Evolutionary conservation across 2,329 filamentous ascomycete genomes (phyloP).

Genomic region (Trichoderma guizhouense): DNA sequence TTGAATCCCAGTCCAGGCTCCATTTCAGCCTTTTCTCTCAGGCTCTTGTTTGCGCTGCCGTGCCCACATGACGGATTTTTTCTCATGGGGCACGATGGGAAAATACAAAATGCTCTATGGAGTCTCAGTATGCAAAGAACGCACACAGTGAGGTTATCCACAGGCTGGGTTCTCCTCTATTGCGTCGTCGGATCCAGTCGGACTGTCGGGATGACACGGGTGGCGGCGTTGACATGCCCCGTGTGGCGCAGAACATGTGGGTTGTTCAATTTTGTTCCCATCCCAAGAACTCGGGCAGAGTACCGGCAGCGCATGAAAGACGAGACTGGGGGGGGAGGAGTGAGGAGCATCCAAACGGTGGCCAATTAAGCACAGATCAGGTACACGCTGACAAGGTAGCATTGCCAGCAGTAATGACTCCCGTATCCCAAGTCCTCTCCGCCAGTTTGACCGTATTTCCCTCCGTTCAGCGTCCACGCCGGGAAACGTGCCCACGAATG

Average conservation of each 20-base stretch:
- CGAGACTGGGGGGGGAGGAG: background rate
- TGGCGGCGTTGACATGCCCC: slow-evolving; percentile 8
- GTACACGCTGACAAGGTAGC: background rate
- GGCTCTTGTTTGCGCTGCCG: background rate
- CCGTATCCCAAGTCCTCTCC: background rate
- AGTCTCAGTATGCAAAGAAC: background rate
- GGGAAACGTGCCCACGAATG: background rate
- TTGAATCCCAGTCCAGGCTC: background rate
- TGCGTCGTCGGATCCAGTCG: slow-evolving; percentile 1
- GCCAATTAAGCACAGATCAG: background rate
- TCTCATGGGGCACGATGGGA: background rate
- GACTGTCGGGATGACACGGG: slow-evolving; percentile 7
- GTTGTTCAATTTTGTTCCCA: background rate
- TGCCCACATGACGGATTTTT: background rate
- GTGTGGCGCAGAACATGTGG: slow-evolving; percentile 10
- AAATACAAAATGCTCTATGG: background rate
- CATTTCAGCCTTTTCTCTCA: background rate
- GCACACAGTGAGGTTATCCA: background rate
- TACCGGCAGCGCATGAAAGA: background rate
- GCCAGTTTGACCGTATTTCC: slow-evolving; percentile 3
- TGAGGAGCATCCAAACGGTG: background rate
- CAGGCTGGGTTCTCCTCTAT: background rate
- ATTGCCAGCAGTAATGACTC: no score
- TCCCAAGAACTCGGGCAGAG: background rate
- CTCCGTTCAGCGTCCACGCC: background rate